These are phyloP conservation scores for Mucor circinelloides DNA, from an alignment of 371 early-diverging fungal genomes.

Conservation along the genomic window DNA sequence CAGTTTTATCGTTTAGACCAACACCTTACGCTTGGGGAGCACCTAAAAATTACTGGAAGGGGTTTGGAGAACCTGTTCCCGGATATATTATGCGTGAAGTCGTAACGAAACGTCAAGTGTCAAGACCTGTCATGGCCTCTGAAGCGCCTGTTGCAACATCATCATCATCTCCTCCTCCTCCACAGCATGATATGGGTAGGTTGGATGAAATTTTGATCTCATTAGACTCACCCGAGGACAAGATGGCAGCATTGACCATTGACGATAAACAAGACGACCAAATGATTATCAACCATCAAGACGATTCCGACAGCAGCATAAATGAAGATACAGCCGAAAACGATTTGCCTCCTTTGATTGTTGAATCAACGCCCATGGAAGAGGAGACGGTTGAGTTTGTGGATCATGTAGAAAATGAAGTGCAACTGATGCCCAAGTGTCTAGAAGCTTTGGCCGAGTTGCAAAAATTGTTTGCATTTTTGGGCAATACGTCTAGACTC, in stretches of 20 bases:
- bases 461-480: constrained; percentile 42
- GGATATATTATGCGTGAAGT: constrained; percentile 15
- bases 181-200: not conserved
- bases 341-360: constrained; percentile 5
- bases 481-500: constrained; percentile 24
- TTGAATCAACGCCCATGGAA: not conserved
- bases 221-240: not conserved
- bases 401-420: constrained; percentile 14
- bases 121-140: not conserved
- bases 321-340: constrained; percentile 2
- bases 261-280: not conserved
- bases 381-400: not conserved
- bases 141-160: not conserved
- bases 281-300: not conserved
- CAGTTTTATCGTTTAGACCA: constrained; percentile 40
- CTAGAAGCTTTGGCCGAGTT: constrained; percentile 31
- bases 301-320: not conserved
- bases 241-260: not conserved
- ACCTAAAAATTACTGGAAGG: constrained; percentile 40
- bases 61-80: constrained; percentile 38
- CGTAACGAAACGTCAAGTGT: not conserved
- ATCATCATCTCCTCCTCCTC: not conserved
- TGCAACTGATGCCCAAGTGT: constrained; percentile 17
- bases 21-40: constrained; percentile 35
- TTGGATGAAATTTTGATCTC: not conserved